Conservation (phyloP, 1,139 yeast species). For the Hansenula lynferdii region DNA sequence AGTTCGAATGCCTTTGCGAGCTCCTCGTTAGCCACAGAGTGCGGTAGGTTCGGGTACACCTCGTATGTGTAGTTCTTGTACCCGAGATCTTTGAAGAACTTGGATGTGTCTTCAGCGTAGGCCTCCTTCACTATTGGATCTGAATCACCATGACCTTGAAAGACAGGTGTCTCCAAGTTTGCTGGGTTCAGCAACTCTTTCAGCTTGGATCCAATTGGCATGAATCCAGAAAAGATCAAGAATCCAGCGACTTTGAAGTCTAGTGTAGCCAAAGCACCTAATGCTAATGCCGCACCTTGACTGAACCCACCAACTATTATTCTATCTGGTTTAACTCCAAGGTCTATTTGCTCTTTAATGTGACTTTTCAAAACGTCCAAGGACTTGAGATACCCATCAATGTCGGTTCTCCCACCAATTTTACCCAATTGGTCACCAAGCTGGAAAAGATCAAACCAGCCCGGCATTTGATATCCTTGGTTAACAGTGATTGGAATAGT, state of each 20-base stretch:
- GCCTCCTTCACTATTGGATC: slow-evolving; percentile 61
- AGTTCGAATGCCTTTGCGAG: slow-evolving; percentile 9
- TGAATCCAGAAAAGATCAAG: slow-evolving; percentile 73
- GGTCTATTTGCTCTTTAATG: slow-evolving; percentile 57
- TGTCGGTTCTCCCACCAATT: slow-evolving; percentile 48
- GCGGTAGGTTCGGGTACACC: slow-evolving; percentile 35
- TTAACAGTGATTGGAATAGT: slow-evolving; percentile 60
- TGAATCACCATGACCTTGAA: slow-evolving; percentile 81
- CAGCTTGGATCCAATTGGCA: slow-evolving; percentile 47
- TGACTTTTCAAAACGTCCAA: slow-evolving; percentile 47
- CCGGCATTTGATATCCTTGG: slow-evolving; percentile 66
- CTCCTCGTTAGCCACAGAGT: slow-evolving; percentile 17
- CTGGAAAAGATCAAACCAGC: slow-evolving; percentile 90
- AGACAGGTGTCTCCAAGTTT: slow-evolving; percentile 70
- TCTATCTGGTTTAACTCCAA: slow-evolving; percentile 62
- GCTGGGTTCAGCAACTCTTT: slow-evolving; percentile 26
- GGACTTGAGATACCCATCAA: slow-evolving; percentile 58
- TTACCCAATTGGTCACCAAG: slow-evolving; percentile 51
- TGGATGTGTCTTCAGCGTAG: slow-evolving; percentile 44
- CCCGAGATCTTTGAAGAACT: slow-evolving; percentile 44
- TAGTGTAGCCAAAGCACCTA: slow-evolving; percentile 46
- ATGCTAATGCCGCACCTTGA: slow-evolving; percentile 84
- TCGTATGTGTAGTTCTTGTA: slow-evolving; percentile 51
- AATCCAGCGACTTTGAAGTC: slow-evolving; percentile 74
- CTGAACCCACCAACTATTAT: slow-evolving; percentile 91